Evolutionary conservation across 768 basidiomycete species (phyloP).

Genomic region (Rhizopogon salebrosus): DNA sequence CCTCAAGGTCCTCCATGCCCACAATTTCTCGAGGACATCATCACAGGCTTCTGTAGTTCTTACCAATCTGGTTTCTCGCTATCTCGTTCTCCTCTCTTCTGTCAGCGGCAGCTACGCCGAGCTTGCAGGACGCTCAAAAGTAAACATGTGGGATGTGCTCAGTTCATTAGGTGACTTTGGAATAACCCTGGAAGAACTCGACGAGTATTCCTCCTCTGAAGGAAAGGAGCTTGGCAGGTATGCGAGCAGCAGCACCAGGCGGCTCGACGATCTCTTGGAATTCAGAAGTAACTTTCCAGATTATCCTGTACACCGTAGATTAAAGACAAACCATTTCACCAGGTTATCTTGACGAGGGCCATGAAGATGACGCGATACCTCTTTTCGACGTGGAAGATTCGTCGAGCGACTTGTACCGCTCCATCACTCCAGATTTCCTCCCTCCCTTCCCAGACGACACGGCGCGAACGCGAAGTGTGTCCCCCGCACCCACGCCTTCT

Average conservation of each 20-base stretch:
- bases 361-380: constrained; percentile 50
- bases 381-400: constrained; percentile 37
- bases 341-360: constrained; percentile 61
- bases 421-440: constrained; percentile 26
- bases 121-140: constrained; percentile 60
- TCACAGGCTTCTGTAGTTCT: constrained; percentile 64
- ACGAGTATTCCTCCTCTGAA: constrained; percentile 61
- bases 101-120: constrained; percentile 71
- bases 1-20: constrained; percentile 69
- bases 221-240: constrained; percentile 67
- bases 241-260: constrained; percentile 53
- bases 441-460: constrained; percentile 29
- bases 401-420: constrained; percentile 23
- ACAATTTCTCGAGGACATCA: constrained; percentile 74
- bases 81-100: constrained; percentile 58
- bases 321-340: constrained; percentile 19
- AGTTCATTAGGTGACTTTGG: constrained; percentile 74
- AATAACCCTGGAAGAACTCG: constrained; percentile 62
- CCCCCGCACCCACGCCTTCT: constrained; percentile 33
- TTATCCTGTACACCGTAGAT: constrained; percentile 1
- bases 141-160: constrained; percentile 57
- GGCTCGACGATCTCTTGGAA: constrained; percentile 70
- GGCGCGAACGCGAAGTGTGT: constrained; percentile 21
- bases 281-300: constrained; percentile 52
- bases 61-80: constrained; percentile 72